phyloP scores from a whole-genome alignment of 2,329 filamentous ascomycete species.

The Colletotrichum endophyticum region DNA sequence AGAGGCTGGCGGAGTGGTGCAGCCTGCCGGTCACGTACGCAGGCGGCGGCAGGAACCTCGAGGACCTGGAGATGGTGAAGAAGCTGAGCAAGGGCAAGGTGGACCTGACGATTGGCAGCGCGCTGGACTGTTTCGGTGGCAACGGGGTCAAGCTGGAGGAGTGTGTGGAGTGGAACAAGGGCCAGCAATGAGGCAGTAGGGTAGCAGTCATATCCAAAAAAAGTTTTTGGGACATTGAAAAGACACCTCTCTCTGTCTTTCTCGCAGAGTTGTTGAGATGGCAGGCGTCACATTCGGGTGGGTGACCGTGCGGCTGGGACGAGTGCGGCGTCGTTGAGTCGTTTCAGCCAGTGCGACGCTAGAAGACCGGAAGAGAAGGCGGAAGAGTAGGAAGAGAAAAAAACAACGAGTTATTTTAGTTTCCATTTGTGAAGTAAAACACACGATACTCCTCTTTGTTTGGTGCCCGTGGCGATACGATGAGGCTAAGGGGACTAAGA shows the following conservation, averaged over 20 bases:
- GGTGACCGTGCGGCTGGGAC: conserved; percentile 4
- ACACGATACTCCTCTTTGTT: background rate
- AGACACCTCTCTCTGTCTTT: background rate
- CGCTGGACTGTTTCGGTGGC: conserved; percentile 94
- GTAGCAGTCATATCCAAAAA: background rate
- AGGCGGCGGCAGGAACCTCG: conserved; percentile 83
- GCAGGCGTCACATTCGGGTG: conserved; percentile 12
- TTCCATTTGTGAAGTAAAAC: background rate
- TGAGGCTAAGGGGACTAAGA: background rate
- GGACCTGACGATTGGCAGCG: conserved; percentile 95
- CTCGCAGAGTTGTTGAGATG: background rate
- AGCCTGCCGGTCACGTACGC: conserved; percentile 95
- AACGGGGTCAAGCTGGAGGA: conserved; percentile 85
- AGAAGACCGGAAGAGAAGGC: background rate
- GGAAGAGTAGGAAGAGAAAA: background rate
- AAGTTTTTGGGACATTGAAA: background rate
- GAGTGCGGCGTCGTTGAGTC: background rate
- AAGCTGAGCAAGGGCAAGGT: conserved; percentile 79
- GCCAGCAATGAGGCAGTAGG: conserved; percentile 21
- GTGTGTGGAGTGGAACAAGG: conserved; percentile 84
- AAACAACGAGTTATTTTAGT: background rate
- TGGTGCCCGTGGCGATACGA: background rate
- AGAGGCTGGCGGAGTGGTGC: conserved; percentile 81
- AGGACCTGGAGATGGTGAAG: conserved; percentile 84
- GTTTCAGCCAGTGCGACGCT: conserved; percentile 13